Base-by-base conservation (phyloP, 176 grass and related monocot genomes). In the Paspalum notatum region DNA sequence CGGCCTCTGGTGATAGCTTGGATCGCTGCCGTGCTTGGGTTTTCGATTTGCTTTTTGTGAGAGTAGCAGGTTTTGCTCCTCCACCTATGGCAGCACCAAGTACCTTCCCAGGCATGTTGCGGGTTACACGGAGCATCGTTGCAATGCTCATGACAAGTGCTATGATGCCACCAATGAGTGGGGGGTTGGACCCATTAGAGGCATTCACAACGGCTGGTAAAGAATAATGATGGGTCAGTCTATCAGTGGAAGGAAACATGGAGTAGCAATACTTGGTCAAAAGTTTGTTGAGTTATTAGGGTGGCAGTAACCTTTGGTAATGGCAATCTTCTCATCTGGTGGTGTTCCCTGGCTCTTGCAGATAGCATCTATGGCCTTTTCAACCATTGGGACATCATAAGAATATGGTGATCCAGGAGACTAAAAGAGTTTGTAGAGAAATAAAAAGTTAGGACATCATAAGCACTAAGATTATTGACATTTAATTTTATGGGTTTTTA, bases 331-430 rank as follows among this genome's bases (percentile, higher is more conserved):
- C 66, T 95, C 90, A 38, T 95, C 71, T 21, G 78, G 49, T 38
- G 75, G 49, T 37, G 76, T 68, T 61, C 89, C 87, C 55, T 89
- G 82, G 76, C 60, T 89, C 87, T 89, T 85, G 78, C 80, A 91
- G 21, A 85, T 81, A 27, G 87, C 81, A 70, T 94, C 86, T 56
- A 98, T 81, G 45, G 65, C 86, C 86, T 98, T 95, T 67, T 98
- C 96, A 47, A 95, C 65, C 88, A 95, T 93, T 41, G 88, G 95
- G 80, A 98, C 87, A 82, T 93, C 86, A 65, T 88, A 95, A 27
- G 86, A 85, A 85, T 83, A 95, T 2, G 92, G 85, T 72, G 82
- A 84, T 5, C 77, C 55, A 49, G 84, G 75, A 21, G 51, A 69
- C 82, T 78, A 66, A 55, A 70, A 69, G 32, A 13, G 41, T 27